Evolutionary conservation across 1,284 basidiomycete genomes (phyloP).

Genomic region (Flammula alnicola): DNA sequence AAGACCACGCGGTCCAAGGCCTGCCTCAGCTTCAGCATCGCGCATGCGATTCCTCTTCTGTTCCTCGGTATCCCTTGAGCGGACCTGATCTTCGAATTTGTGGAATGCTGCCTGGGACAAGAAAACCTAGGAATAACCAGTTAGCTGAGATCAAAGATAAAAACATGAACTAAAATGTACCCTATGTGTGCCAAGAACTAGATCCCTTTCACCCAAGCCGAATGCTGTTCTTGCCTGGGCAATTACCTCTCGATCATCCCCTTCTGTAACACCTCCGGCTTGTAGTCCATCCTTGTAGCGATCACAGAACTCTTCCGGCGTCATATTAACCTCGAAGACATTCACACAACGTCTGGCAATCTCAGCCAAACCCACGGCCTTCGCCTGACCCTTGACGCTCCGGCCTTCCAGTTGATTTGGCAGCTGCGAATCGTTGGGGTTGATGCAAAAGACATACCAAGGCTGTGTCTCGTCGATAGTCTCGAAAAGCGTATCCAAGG

Average conservation of each 20-base stretch:
- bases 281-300: conserved; percentile 73
- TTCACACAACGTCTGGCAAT: conserved; percentile 72
- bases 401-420: conserved; percentile 94
- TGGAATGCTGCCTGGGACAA: conserved; percentile 89
- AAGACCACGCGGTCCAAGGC: conserved; percentile 68
- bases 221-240: conserved; percentile 68
- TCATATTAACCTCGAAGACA: conserved; percentile 86
- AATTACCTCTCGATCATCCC: conserved; percentile 55
- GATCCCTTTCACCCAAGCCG: conserved; percentile 71
- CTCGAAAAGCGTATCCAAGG: conserved; percentile 85
- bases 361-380: conserved; percentile 81
- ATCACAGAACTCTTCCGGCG: conserved; percentile 86
- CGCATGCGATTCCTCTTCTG: conserved; percentile 76
- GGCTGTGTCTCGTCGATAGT: conserved; percentile 90
- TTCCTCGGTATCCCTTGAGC: conserved; percentile 84
- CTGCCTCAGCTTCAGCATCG: conserved; percentile 77
- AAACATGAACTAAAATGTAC: conserved; percentile 42
- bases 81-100: conserved; percentile 86
- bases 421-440: conserved; percentile 93
- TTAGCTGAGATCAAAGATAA: conserved; percentile 7
- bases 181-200: conserved; percentile 83
- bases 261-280: conserved; percentile 53
- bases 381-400: conserved; percentile 90
- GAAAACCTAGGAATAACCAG: conserved; percentile 70
- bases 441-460: conserved; percentile 93